These are phyloP conservation scores for Closterium sp. DNA, from an alignment of 139 green algal genomes.

Conservation along the genomic window DNA sequence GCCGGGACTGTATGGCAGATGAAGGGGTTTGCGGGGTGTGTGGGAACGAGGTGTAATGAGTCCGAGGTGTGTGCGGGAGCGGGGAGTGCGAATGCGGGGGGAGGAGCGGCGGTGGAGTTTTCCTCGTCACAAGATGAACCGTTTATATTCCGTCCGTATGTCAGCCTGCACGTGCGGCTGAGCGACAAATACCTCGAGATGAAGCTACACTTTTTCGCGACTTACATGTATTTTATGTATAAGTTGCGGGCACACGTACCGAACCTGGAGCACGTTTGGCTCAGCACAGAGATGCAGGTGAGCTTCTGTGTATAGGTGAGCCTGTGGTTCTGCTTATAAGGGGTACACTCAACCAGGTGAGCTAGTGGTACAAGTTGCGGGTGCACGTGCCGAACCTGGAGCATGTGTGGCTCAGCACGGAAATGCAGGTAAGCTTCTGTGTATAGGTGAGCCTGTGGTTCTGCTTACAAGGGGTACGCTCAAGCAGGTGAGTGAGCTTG, in stretches of 20 bases:
- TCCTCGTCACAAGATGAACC: not conserved
- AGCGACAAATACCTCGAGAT: constrained; percentile 22
- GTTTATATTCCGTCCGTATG: not conserved
- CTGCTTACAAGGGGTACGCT: not conserved
- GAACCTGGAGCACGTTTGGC: constrained; percentile 7
- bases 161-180: constrained; percentile 6
- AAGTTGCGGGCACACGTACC: not conserved
- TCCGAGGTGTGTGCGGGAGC: not conserved
- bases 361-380: no score
- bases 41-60: not conserved
- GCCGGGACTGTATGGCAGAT: not conserved
- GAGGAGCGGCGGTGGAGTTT: not conserved
- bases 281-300: constrained; percentile 31
- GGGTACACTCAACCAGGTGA: no score
- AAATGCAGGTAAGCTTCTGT: not conserved
- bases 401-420: no score
- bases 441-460: no score
- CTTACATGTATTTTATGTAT: constrained; percentile 16
- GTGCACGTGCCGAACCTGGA: no score
- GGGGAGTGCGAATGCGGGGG: not conserved
- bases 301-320: not conserved
- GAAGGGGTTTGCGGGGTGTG: not conserved
- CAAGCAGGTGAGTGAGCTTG: not conserved
- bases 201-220: constrained; percentile 6
- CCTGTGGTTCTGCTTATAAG: no score